phyloP scores from a whole-genome alignment of 2,329 filamentous ascomycete genomes.

The Fusarium graminum region DNA sequence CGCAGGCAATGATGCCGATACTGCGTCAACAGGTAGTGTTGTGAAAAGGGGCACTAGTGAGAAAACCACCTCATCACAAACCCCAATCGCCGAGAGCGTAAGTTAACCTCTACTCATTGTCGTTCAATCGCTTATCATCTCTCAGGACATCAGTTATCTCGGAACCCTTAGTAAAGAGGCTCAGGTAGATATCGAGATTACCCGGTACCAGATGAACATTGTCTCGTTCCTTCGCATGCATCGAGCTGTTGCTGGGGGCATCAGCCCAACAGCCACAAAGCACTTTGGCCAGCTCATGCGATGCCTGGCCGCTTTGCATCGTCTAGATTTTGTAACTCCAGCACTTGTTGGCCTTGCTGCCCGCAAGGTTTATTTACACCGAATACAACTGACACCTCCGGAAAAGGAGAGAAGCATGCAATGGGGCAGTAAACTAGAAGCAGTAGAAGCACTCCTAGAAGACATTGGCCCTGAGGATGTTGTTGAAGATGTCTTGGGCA shows the following conservation, averaged over 20 bases:
- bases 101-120: constrained; percentile 17
- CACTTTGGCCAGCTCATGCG: constrained; percentile 78
- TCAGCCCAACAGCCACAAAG: constrained; percentile 82
- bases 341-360: constrained; percentile 85
- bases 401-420: constrained; percentile 88
- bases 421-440: constrained; percentile 85
- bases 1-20: constrained; percentile 51
- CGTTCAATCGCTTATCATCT: constrained; percentile 39
- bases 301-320: constrained; percentile 85
- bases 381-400: constrained; percentile 77
- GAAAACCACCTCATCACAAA: constrained; percentile 40
- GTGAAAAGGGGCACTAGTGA: constrained; percentile 55
- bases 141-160: constrained; percentile 70
- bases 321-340: constrained; percentile 83
- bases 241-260: constrained; percentile 82
- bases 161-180: constrained; percentile 69
- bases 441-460: constrained; percentile 76
- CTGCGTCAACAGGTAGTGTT: constrained; percentile 60
- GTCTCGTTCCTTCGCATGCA: constrained; percentile 89
- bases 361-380: constrained; percentile 89
- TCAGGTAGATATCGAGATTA: constrained; percentile 79
- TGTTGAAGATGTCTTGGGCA: constrained; percentile 72
- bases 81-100: constrained; percentile 61
- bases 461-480: constrained; percentile 72
- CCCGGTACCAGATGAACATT: constrained; percentile 88